Evolutionary conservation across 768 basidiomycete species (phyloP).

Genomic region (Termitomyces sp.): DNA sequence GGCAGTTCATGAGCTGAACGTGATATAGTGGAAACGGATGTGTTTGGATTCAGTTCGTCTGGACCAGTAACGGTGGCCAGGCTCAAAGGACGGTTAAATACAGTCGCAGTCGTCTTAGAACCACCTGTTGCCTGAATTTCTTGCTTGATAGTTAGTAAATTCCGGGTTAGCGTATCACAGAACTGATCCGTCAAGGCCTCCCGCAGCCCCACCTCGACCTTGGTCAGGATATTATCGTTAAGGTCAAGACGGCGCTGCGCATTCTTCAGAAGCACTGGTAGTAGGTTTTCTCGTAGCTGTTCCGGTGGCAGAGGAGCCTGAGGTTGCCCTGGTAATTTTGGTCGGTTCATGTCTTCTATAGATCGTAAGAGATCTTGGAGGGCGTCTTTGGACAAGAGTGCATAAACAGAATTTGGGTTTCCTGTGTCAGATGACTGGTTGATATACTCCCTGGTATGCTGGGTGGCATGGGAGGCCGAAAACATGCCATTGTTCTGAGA

Average conservation of each 20-base stretch:
- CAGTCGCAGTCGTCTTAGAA: background rate
- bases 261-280: slow-evolving; percentile 16
- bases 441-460: background rate
- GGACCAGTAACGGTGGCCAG: background rate
- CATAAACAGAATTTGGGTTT: background rate
- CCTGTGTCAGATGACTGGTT: background rate
- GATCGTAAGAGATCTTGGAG: slow-evolving; percentile 1
- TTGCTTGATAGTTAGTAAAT: slow-evolving; percentile 10
- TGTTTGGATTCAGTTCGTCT: background rate
- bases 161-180: slow-evolving; percentile 18
- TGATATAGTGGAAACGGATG: background rate
- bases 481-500: background rate
- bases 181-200: slow-evolving; percentile 21
- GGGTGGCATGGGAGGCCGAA: background rate
- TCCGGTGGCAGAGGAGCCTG: background rate
- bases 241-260: slow-evolving; percentile 8
- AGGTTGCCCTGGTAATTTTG: background rate
- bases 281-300: slow-evolving; percentile 6
- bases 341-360: background rate
- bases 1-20: slow-evolving; percentile 8
- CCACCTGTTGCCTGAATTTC: slow-evolving; percentile 4
- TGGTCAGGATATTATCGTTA: background rate
- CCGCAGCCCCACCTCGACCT: slow-evolving; percentile 9
- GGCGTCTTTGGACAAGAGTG: background rate
- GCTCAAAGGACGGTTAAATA: background rate